These are phyloP conservation scores for Ascomycota sp. DNA, from an alignment of 2,329 filamentous ascomycete species.

Conservation along the genomic window DNA sequence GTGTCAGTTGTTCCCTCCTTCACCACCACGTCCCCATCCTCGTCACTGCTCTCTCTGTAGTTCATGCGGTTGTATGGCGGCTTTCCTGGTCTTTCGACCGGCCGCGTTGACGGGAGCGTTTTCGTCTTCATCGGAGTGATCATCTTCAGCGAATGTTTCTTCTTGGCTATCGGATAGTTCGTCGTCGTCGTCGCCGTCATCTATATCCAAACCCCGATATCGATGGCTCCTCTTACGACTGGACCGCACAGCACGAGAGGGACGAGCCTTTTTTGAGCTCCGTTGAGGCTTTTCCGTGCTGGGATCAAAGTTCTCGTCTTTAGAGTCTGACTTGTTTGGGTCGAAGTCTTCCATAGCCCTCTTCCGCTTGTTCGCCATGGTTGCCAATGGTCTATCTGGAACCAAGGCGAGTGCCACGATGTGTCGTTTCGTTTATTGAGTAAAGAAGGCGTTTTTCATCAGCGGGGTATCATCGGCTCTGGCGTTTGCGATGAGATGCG, in stretches of 20 bases:
- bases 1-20: constrained; percentile 10
- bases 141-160: constrained; percentile 24
- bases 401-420: too few relatives aligned
- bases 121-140: constrained; percentile 18
- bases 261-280: constrained; percentile 20
- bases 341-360: constrained; percentile 38
- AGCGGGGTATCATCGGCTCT: too few relatives aligned
- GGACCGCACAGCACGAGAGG: constrained; percentile 14
- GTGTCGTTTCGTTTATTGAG: too few relatives aligned
- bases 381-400: not conserved
- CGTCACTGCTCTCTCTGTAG: constrained; percentile 26
- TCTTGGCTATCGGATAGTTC: constrained; percentile 31
- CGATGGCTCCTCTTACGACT: constrained; percentile 17
- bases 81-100: constrained; percentile 27
- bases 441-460: not conserved
- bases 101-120: constrained; percentile 23
- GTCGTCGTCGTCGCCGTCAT: constrained; percentile 39
- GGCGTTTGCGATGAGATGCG: too few relatives aligned
- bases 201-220: constrained; percentile 42
- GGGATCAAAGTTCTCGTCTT: constrained; percentile 46
- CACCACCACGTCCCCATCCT: constrained; percentile 14
- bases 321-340: constrained; percentile 44
- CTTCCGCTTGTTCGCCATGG: constrained; percentile 33
- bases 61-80: constrained; percentile 22
- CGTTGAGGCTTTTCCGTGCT: constrained; percentile 21